Base-by-base conservation (phyloP, 2,329 filamentous ascomycete genomes). In the Eurotiales sp. region DNA sequence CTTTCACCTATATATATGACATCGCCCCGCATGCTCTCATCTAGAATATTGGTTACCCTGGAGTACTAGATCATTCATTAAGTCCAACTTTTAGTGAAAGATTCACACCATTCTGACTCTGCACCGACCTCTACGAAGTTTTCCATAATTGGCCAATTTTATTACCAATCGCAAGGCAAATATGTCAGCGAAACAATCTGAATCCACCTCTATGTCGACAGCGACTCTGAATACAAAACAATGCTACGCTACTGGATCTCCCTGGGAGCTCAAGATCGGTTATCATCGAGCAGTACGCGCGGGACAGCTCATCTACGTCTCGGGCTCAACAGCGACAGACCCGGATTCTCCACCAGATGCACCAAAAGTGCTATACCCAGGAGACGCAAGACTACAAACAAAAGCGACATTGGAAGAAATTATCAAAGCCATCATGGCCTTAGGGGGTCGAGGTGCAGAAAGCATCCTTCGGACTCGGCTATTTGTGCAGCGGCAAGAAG, bases 261-360 rank as follows among this genome's bases (percentile, higher is more conserved):
- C 67, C 5, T 71, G 63, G 54, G 69, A 72, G 50, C 56, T 62
- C 27, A 55, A 55, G 36, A 64, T 70, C 49, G 68, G 68, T 27
- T 69, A 72, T 49, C 68, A 71, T 51, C 68, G 69, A 30, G 69
- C 68, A 15, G 61, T 72, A 17, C 68, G 68, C 7, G 61, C 61
- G 27, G 65, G 65, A 4, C 56, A 60, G 3, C 62, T 64, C 4
- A 68, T 72, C 42, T 70, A 64, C 55, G 65, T 72, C 21, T 66
- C 68, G 8, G 69, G 69, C 12, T 67, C 69, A n/a, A 72, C 69
- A 8, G 63, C 69, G 14, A 63, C 69, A 34, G 64, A 69, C 44
- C 65, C 64, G 2, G 32, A 55, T 14, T 67, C 64, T 21, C 55
- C 64, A 3, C 50, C 57, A 8, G 48, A 56, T 14, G 58, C 60